phyloP scores from a whole-genome alignment of 306 rosid species.

The Vigna angularis region DNA sequence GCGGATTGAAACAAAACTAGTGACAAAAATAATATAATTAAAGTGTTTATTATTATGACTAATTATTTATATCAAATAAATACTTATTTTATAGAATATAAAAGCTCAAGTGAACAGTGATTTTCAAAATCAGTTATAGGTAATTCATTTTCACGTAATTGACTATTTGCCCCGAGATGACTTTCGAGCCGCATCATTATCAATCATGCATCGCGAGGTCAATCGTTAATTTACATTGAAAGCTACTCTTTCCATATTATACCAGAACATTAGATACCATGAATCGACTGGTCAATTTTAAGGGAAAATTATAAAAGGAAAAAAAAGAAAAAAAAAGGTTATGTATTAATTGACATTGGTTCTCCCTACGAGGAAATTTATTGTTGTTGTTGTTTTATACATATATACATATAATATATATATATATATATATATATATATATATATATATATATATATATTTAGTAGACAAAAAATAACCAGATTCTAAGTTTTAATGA shows the following conservation, averaged over 20 bases:
- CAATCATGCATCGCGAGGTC: slow-evolving; percentile 47
- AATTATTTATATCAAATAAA: too few species aligned
- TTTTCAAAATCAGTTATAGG: background rate
- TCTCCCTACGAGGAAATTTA: background rate
- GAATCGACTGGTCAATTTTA: background rate
- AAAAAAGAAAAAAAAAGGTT: background rate
- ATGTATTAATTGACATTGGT: background rate
- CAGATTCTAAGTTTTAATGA: too few species aligned
- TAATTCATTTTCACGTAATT: background rate
- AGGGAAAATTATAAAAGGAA: background rate
- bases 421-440: too few species aligned
- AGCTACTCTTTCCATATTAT: slow-evolving; percentile 7
- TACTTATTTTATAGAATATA: too few species aligned
- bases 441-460: too few species aligned
- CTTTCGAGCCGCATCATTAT: slow-evolving; percentile 25
- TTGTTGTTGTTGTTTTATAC: too few species aligned
- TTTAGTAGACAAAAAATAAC: too few species aligned
- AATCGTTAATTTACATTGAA: slow-evolving; percentile 39
- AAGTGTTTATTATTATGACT: too few species aligned
- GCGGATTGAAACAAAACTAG: too few species aligned
- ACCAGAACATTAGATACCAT: background rate
- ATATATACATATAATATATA: too few species aligned
- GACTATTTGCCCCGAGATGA: background rate
- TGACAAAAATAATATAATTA: too few species aligned
- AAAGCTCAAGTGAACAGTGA: background rate